A percentile compares a stretch with the other conserved stretches of the same genome.
phyloP scores from a whole-genome alignment of 2,329 filamentous ascomycete genomes.

The Epichloe aotearoae region DNA sequence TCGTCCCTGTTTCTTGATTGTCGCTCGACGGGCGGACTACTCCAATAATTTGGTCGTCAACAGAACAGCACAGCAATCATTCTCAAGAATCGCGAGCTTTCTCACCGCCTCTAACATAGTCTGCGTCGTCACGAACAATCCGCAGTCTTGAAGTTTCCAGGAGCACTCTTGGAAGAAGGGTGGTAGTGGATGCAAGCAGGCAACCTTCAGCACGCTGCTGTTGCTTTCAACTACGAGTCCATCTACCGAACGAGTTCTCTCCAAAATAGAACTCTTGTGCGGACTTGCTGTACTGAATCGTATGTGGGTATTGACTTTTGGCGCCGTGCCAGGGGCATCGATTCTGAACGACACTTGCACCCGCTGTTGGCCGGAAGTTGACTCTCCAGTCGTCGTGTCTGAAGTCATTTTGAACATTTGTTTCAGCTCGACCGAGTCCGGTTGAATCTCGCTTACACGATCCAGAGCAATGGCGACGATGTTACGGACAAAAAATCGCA shows the following conservation, averaged over 20 bases:
- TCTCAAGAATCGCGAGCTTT: conserved; percentile 15
- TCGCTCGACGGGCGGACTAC: conserved; percentile 7
- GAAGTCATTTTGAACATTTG: not conserved
- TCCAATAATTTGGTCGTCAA: conserved; percentile 13
- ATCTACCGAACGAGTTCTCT: conserved; percentile 21
- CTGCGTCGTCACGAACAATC: conserved; percentile 27
- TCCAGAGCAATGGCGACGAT: not conserved
- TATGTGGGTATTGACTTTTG: conserved; percentile 19
- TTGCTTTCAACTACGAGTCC: conserved; percentile 22
- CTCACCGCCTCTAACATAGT: conserved; percentile 25
- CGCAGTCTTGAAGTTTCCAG: conserved; percentile 24
- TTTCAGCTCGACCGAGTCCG: not conserved
- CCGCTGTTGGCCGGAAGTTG: not conserved
- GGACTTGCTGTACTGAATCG: conserved; percentile 18
- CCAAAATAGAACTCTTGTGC: conserved; percentile 18
- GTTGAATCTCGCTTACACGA: not conserved
- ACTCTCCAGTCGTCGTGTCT: not conserved
- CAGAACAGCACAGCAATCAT: conserved; percentile 20
- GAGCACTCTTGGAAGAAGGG: conserved; percentile 21
- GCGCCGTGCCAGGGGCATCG: conserved; percentile 11
- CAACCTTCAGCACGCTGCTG: conserved; percentile 15
- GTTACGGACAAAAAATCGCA: not conserved
- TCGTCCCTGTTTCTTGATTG: not conserved
- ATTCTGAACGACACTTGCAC: conserved; percentile 6
- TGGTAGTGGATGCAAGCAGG: conserved; percentile 25